Evolutionary conservation across 345 rosid species (phyloP), one percentile per base, ranked within the genome.

Genomic region (Arabidopsis thaliana): DNA sequence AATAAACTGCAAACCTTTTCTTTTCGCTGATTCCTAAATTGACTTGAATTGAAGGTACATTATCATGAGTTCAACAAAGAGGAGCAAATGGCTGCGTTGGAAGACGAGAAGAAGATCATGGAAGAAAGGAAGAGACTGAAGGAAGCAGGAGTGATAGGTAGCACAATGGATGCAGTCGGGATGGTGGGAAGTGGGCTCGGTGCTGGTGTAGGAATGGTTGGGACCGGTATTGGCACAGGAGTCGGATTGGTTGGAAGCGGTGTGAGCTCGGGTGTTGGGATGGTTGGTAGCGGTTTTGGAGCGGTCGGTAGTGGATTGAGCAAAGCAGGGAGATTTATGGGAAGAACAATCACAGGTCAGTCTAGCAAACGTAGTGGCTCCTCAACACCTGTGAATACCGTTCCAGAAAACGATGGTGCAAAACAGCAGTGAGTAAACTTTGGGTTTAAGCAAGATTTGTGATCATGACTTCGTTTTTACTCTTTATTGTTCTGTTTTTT

Each of bases 111-210:
- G 88, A 88, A 80, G 83, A 81, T 89, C 25, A 42, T 96, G 41
- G 99, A 93, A 83, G 88, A 87, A 74, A 90, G 89, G 37, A 93
- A 87, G 89, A 90, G 84, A 72, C 76, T 90, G 80, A 96, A 93
- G 73, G 99, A 83, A 71, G 91, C 90, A 20, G 99, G 99, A 58
- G 88, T 88, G 58, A 87, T 96, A n/a, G 97, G 94, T 58, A 96
- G 99, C 80, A 93, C 95, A 2, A 83, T 88, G 94, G 97, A 88
- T 71, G 96, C 97, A 16, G 93, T 74, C 49, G 82, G 82, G 30
- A 51, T 73, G 71, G 79, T 79, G 24, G 82, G 83, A 41, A 79
- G 74, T 7, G 86, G 93, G 13, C 61, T 93, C 4, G 95, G 87
- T 33, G 69, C 89, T 12, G 98, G 96, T 13, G 94, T 84, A 32